Evolutionary conservation across 768 basidiomycete genomes (phyloP).

Genomic region (Rhizopogon roseolus): DNA sequence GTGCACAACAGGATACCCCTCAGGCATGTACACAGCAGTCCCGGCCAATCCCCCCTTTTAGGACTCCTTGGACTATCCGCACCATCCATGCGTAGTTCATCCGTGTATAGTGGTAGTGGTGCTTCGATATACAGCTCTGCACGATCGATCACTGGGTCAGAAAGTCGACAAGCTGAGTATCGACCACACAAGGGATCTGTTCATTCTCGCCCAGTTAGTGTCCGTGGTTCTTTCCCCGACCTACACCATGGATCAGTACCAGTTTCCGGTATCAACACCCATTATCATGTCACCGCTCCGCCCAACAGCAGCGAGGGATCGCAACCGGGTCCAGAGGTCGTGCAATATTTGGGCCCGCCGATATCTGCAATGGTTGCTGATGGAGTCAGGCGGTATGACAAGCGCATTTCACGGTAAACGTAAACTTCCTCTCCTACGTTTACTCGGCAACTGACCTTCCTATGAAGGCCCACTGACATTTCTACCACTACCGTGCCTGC

Average conservation of each 20-base stretch:
- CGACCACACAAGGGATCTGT: neutral
- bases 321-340: slow-evolving; percentile 2
- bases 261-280: neutral
- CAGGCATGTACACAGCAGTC: neutral
- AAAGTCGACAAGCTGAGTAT: neutral
- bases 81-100: neutral
- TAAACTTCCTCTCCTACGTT: neutral
- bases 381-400: slow-evolving; percentile 12
- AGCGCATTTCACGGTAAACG: neutral
- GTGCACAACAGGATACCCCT: neutral
- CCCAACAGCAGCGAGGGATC: slow-evolving; percentile 3
- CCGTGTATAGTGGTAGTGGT: neutral
- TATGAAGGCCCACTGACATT: neutral
- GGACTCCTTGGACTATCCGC: neutral
- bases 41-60: neutral
- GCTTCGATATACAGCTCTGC: neutral
- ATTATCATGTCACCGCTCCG: neutral
- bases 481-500: neutral
- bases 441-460: neutral
- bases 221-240: neutral
- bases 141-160: neutral
- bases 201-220: neutral
- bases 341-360: neutral
- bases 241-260: too few species aligned
- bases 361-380: slow-evolving; percentile 15